Conservation (phyloP, 129 eudicot genomes). For the Escallonia rubra region DNA sequence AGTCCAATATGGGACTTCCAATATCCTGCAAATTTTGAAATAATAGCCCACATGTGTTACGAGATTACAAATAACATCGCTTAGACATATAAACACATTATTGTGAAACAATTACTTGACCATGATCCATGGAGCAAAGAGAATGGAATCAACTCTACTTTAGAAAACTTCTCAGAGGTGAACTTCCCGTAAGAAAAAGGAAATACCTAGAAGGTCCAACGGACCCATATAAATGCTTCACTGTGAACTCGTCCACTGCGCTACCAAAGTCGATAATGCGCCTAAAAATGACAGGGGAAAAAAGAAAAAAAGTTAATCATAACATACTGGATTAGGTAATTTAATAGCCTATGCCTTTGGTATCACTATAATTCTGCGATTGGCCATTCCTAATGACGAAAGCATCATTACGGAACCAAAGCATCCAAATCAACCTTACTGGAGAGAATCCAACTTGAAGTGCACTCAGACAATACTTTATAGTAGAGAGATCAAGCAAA, state of each 20-base stretch:
- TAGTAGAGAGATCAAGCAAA: neutral
- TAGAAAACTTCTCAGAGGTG: neutral
- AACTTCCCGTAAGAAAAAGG: constrained; percentile 5
- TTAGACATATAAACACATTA: too few relatives aligned
- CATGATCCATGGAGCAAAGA: too few relatives aligned
- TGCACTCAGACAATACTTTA: neutral
- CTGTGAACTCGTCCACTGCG: constrained; percentile 76
- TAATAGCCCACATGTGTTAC: too few relatives aligned
- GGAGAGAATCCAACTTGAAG: neutral
- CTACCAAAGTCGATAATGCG: constrained; percentile 97
- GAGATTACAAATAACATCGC: too few relatives aligned
- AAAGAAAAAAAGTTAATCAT: neutral
- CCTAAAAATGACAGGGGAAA: constrained; percentile 38
- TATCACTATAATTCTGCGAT: neutral
- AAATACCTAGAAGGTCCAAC: constrained; percentile 92
- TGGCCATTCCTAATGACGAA: too few relatives aligned
- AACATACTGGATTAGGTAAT: too few relatives aligned
- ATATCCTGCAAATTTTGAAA: too few relatives aligned
- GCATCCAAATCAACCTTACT: neutral
- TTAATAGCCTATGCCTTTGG: too few relatives aligned
- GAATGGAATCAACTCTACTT: too few relatives aligned
- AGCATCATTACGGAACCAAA: neutral
- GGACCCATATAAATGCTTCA: constrained; percentile 73
- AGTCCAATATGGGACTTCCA: too few relatives aligned
- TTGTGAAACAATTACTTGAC: too few relatives aligned